phyloP scores from a whole-genome alignment of 176 grass and related monocot species.

The Lolium multiflorum region DNA sequence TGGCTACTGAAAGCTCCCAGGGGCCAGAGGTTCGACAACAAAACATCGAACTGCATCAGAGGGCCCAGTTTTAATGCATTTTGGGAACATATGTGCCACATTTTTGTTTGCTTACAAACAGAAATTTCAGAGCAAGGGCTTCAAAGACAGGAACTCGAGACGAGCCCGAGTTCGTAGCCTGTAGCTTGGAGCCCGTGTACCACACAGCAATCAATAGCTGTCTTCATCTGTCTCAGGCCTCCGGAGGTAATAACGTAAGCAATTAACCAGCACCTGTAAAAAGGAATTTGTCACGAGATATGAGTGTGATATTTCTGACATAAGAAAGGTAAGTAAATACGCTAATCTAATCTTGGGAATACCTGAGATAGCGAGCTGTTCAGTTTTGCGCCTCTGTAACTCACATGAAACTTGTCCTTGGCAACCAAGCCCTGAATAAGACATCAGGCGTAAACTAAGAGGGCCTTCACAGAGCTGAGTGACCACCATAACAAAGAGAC shows the following conservation, averaged over 20 bases:
- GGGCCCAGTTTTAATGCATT: conserved; percentile 39
- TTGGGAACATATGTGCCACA: neutral
- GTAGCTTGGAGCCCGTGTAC: neutral
- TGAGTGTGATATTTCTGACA: conserved; percentile 11
- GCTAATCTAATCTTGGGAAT: neutral
- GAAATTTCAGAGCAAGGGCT: conserved; percentile 30
- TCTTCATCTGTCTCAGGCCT: conserved; percentile 96
- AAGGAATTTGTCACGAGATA: conserved; percentile 33
- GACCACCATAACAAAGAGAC: neutral
- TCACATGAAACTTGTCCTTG: conserved; percentile 98
- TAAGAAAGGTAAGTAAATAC: conserved; percentile 11
- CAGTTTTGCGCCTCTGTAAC: conserved; percentile 94
- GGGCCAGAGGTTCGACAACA: conserved; percentile 15
- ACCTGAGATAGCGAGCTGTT: conserved; percentile 88
- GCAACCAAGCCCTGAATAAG: conserved; percentile 81
- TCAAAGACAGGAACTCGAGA: conserved; percentile 22
- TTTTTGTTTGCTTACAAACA: conserved; percentile 21
- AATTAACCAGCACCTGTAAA: conserved; percentile 71
- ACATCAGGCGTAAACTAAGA: conserved; percentile 24
- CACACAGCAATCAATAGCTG: conserved; percentile 70
- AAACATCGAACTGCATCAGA: conserved; percentile 1
- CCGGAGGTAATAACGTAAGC: conserved; percentile 84
- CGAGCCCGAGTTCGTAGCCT: conserved; percentile 10
- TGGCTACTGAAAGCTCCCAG: conserved; percentile 17
- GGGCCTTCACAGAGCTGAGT: neutral